Base-by-base conservation (phyloP, 202 grass and related monocot species). In the Schoenoplectus triqueter region DNA sequence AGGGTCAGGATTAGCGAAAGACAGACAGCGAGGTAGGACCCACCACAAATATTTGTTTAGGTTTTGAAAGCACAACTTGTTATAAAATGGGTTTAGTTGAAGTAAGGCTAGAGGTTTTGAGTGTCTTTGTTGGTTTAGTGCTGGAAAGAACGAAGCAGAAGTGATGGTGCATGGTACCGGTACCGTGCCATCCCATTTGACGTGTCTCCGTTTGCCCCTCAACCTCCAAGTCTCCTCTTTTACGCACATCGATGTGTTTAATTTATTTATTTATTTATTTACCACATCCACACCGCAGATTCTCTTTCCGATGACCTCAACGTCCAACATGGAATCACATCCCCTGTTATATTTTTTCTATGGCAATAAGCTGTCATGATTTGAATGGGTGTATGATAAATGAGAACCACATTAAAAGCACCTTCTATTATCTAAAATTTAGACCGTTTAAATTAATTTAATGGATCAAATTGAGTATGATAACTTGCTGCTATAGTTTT, bases 141-240 rank as follows among this genome's bases (percentile, higher is more conserved):
- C 75, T 44, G 55, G 75, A 78, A 55, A 78, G 75, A 78, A 45
- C 75, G 22, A 59, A 44, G 11, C 55, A 78, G 7, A 78, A 45
- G 31, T 61, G 31, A 39, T 78, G 54, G 55, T 60, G 50, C 73
- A 51, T 76, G 75, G 75, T 45, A 78, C 52, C 74, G 22, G 81
- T 83, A 83, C 64, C 81, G 81, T 71, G 81, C 81, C 65, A 56
- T 51, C 66, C 64, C 81, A 55, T 83, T 70, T 83, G 59, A 83
- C 65, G 81, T 71, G 81, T 83, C 65, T 83, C 81, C 81, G 70
- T 70, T 59, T 83, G 48, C 20, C 81, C 81, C 64, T 83, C 81
- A 83, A 67, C 81, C 81, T 47, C 70, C 81, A 83, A 67, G 65
- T 83, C 22, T 70, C 81, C 81, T 70, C 81, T 83, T 83, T 70